Base-by-base conservation (phyloP, 768 basidiomycete genomes). In the Lentinula raphanica region DNA sequence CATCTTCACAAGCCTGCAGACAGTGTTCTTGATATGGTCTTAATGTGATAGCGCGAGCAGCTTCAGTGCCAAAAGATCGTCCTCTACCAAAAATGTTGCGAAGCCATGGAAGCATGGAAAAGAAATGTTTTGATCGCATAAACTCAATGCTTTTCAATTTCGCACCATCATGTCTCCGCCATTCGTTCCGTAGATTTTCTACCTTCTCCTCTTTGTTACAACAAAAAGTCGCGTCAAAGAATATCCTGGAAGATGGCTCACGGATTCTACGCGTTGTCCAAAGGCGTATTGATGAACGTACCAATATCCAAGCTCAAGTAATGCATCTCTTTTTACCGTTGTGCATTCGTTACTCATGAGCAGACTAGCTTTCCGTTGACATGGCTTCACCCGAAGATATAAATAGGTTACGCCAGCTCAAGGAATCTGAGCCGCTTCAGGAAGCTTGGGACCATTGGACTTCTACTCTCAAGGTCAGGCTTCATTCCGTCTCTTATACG, bases 1-100 rank as follows among this genome's bases (percentile, higher is more conserved):
- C 90, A 19, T 83, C 80, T 1, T 84, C 72, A 68, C 94, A 95
- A 3, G 90, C 84, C 13, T 83, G 74, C 27, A 98, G 75, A 67
- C 92, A 94, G 8, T 81, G 76, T 61, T 89, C 82, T 66, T 98
- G 95, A 68, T 98, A 98, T 0, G 94, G 93, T n/a, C 95, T 80
- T 27, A 94, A 77, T 13, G 71, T 67, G 7, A 82, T 53, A 44
- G 72, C 50, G 5, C 58, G 60, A 15, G 64, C 42, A 58, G 46
- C 12, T 7, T 36, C 51, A 28, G 51, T 53, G 35, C 51, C 27
- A 23, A 21, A 39, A 39, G 13, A 25, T 19, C 36, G 35, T 38
- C 32, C 35, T 25, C 35, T 12, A 21, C 51, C 36, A 25, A 40
- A 19, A 53, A 38, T 28, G 25, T 13, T 53, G 36, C 51, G 51